phyloP scores from a whole-genome alignment of 352 stramenopile species.

The Phytophthora hibernalis region DNA sequence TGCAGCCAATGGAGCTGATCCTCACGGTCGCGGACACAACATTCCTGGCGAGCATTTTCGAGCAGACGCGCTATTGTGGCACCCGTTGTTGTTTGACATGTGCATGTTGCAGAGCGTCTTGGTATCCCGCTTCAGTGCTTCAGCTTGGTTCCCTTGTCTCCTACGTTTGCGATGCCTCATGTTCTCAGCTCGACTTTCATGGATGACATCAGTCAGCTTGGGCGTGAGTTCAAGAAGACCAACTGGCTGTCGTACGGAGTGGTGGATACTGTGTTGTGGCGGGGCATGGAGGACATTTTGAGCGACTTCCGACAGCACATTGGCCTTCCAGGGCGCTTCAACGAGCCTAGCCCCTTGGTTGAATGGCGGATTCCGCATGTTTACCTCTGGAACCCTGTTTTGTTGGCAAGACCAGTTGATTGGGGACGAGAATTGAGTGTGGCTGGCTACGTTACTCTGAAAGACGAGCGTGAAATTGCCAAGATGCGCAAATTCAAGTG shows the following conservation, averaged over 20 bases:
- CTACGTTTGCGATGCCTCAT: conserved; percentile 56
- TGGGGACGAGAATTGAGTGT: conserved; percentile 53
- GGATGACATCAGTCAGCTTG: conserved; percentile 35
- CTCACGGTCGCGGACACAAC: conserved; percentile 31
- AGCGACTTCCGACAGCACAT: conserved; percentile 52
- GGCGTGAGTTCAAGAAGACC: conserved; percentile 38
- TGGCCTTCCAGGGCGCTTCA: conserved; percentile 37
- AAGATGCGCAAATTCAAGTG: conserved; percentile 41
- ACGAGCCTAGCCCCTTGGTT: conserved; percentile 39
- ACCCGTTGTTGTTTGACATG: conserved; percentile 50
- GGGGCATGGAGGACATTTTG: conserved; percentile 38
- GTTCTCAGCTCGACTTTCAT: conserved; percentile 43
- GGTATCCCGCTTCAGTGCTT: conserved; percentile 56
- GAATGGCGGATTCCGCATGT: conserved; percentile 55
- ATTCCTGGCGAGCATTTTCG: conserved; percentile 48
- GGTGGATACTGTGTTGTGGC: conserved; percentile 47
- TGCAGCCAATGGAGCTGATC: conserved; percentile 35
- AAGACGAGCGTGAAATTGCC: conserved; percentile 36
- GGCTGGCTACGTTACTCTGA: conserved; percentile 46
- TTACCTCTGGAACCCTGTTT: conserved; percentile 50
- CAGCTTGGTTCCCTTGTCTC: conserved; percentile 42
- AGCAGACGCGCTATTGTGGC: conserved; percentile 50
- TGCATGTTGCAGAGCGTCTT: conserved; percentile 49
- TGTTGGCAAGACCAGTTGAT: conserved; percentile 48
- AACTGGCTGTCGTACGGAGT: conserved; percentile 56